phyloP scores from a whole-genome alignment of 2,329 filamentous ascomycete genomes.

The Mariannaea elegans region DNA sequence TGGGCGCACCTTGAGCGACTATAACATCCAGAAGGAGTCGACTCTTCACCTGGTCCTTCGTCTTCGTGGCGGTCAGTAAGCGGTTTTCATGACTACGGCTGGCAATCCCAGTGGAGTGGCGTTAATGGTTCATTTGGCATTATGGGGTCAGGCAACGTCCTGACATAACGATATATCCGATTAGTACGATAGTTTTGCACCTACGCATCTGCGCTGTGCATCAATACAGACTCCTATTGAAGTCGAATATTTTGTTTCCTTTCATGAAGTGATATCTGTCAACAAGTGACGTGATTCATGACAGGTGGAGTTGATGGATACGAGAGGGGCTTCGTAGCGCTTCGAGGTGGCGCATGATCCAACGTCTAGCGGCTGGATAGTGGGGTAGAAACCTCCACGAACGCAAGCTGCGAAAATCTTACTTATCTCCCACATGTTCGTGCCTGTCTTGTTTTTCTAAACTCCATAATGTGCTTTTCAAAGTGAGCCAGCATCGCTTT shows the following conservation, averaged over 20 bases:
- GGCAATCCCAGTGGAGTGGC: constrained; percentile 70
- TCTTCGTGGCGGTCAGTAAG: constrained; percentile 79
- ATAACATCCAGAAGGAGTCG: constrained; percentile 96
- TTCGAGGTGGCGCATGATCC: constrained; percentile 8
- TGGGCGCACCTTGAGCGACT: constrained; percentile 87
- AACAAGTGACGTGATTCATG: constrained; percentile 6
- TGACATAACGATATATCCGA: constrained; percentile 30
- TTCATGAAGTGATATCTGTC: background rate
- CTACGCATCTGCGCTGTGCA: constrained; percentile 13
- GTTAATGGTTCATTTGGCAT: constrained; percentile 36
- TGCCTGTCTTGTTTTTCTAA: background rate
- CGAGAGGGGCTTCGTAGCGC: constrained; percentile 20
- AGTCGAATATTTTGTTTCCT: constrained; percentile 18
- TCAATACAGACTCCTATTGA: constrained; percentile 34
- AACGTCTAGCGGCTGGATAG: constrained; percentile 3
- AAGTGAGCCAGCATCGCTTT: background rate
- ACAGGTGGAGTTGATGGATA: constrained; percentile 19
- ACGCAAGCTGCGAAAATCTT: background rate
- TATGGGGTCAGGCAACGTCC: constrained; percentile 28
- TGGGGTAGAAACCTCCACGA: background rate
- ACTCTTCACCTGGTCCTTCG: constrained; percentile 88
- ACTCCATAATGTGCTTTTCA: background rate
- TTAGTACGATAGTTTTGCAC: constrained; percentile 32
- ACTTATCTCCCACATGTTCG: background rate
- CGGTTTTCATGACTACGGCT: constrained; percentile 71